Evolutionary conservation across 2,329 filamentous ascomycete species (phyloP).

Genomic region (Alternaria panax): DNA sequence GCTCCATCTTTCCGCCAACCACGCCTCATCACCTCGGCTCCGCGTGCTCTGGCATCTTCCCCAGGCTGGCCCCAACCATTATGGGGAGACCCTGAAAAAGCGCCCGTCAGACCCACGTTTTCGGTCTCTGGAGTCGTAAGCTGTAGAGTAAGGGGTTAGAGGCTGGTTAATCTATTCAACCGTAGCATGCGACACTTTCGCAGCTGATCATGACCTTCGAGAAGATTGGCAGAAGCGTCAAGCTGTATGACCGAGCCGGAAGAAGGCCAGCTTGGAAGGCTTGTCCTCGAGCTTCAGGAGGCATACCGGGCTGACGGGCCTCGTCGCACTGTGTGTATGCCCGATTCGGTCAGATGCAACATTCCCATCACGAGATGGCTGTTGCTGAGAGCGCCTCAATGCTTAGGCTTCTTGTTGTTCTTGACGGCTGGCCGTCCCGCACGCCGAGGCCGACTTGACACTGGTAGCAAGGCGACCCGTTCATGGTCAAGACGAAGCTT

Average conservation of each 20-base stretch:
- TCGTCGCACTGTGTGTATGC: slow-evolving; percentile 3
- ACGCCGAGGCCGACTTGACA: slow-evolving; percentile 15
- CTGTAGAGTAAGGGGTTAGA: no score
- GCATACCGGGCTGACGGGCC: slow-evolving; percentile 11
- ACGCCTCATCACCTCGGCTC: slow-evolving; percentile 13
- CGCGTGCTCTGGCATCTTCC: background rate
- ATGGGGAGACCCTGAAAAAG: slow-evolving; percentile 5
- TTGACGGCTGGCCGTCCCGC: slow-evolving; percentile 16
- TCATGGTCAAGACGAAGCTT: slow-evolving; percentile 10
- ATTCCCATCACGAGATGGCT: slow-evolving; percentile 1
- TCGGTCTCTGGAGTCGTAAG: slow-evolving; percentile 16
- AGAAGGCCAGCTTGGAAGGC: slow-evolving; percentile 4
- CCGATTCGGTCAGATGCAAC: background rate
- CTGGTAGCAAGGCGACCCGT: slow-evolving; percentile 5
- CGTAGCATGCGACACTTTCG: slow-evolving; percentile 15
- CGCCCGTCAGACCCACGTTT: slow-evolving; percentile 10
- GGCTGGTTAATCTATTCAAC: slow-evolving; percentile 28
- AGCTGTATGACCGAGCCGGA: background rate
- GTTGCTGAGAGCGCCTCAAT: slow-evolving; percentile 6
- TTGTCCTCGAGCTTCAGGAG: slow-evolving; percentile 11
- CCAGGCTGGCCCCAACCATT: slow-evolving; percentile 2
- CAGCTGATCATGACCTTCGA: slow-evolving; percentile 18
- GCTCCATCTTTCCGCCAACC: slow-evolving; percentile 13
- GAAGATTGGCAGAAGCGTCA: slow-evolving; percentile 16
- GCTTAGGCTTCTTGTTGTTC: slow-evolving; percentile 9